A percentile compares a stretch with the other conserved stretches of the same genome.
Evolutionary conservation across 805 yeast species (phyloP).

Genomic region (Yamadazyma nakazawae): DNA sequence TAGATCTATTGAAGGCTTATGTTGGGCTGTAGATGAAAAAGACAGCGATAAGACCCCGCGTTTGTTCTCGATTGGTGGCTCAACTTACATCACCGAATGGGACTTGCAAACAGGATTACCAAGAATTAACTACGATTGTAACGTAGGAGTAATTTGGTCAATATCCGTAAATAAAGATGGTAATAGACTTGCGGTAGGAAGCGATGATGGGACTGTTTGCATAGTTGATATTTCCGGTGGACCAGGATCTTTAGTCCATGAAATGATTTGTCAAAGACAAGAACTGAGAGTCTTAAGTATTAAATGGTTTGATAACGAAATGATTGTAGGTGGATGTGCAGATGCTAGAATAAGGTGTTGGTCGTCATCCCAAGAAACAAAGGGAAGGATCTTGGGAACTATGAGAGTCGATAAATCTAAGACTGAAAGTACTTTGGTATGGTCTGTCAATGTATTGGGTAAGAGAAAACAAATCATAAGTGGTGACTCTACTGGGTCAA

Average conservation of each 20-base stretch:
- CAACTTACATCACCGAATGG: slow-evolving; percentile 92
- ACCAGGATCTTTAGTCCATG: slow-evolving; percentile 75
- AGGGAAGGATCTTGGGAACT: slow-evolving; percentile 72
- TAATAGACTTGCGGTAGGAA: slow-evolving; percentile 76
- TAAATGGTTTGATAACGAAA: slow-evolving; percentile 66
- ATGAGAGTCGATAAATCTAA: slow-evolving; percentile 90
- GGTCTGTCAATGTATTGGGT: slow-evolving; percentile 74
- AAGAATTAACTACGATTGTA: slow-evolving; percentile 74
- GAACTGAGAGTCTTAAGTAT: slow-evolving; percentile 76
- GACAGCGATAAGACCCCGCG: slow-evolving; percentile 58
- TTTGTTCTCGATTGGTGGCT: slow-evolving; percentile 91
- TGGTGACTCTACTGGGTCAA: slow-evolving; percentile 94
- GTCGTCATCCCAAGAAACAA: slow-evolving; percentile 46
- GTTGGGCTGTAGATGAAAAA: slow-evolving; percentile 61
- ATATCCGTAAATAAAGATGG: slow-evolving; percentile 62
- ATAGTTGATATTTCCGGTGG: slow-evolving; percentile 85
- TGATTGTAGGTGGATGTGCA: slow-evolving; percentile 88
- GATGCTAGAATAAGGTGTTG: slow-evolving; percentile 90
- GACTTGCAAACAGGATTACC: slow-evolving; percentile 73
- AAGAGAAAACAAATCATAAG: slow-evolving; percentile 73
- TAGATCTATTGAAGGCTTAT: slow-evolving; percentile 83
- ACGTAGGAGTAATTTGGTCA: slow-evolving; percentile 94
- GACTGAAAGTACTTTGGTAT: slow-evolving; percentile 82
- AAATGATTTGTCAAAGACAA: slow-evolving; percentile 73
- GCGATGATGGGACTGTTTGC: slow-evolving; percentile 92